Percentiles rank a stretch among this genome's conserved stretches.
These are phyloP conservation scores for Rhamnella rubrinervis DNA, from an alignment of 331 rosid genomes.

Conservation along the genomic window DNA sequence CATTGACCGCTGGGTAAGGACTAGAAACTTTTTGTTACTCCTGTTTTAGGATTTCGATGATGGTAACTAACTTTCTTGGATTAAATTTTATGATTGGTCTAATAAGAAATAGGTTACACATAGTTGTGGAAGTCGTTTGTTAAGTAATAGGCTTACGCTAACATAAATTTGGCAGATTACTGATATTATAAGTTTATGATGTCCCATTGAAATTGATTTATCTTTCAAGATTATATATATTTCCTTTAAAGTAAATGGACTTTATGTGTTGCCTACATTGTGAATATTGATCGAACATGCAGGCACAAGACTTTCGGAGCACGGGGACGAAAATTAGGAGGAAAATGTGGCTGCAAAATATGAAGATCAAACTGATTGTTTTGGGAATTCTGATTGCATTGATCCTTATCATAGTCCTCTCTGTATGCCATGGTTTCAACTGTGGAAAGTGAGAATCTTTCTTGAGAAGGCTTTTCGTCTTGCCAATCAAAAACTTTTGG, in stretches of 20 bases:
- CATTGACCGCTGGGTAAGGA: too few relatives aligned
- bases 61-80: too few relatives aligned
- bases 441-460: constrained; percentile 42
- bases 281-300: constrained; percentile 8
- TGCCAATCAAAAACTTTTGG: constrained; percentile 35
- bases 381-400: constrained; percentile 57
- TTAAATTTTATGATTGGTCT: too few relatives aligned
- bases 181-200: not conserved
- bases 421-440: constrained; percentile 53
- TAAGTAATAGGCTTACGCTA: not conserved
- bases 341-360: constrained; percentile 66
- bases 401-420: constrained; percentile 55
- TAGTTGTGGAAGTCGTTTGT: not conserved
- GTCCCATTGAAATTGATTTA: not conserved
- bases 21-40: too few relatives aligned
- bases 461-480: constrained; percentile 30
- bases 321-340: constrained; percentile 51
- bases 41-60: too few relatives aligned
- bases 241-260: constrained; percentile 3
- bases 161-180: not conserved
- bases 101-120: too few relatives aligned
- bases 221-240: not conserved
- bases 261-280: constrained; percentile 1
- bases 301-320: constrained; percentile 58
- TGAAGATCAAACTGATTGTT: constrained; percentile 62